phyloP scores from a whole-genome alignment of 305 asterid species.

The Fraxinus angustifolia region DNA sequence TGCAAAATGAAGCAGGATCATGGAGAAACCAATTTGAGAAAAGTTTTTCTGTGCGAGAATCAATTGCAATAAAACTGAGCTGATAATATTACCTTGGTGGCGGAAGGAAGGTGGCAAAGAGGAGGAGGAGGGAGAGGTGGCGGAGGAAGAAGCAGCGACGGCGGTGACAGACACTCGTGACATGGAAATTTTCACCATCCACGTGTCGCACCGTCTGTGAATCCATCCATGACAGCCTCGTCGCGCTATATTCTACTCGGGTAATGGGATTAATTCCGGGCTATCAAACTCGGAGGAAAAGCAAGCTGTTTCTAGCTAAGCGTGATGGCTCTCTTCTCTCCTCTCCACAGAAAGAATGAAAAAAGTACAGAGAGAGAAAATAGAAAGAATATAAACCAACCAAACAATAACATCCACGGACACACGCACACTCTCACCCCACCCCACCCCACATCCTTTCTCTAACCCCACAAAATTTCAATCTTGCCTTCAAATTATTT shows the following conservation, averaged over 20 bases:
- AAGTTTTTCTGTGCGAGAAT: background rate
- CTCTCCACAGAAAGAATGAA: conserved; percentile 45
- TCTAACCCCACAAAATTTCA: background rate
- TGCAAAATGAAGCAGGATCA: conserved; percentile 1
- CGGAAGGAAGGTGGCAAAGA: conserved; percentile 21
- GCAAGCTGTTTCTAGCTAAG: background rate
- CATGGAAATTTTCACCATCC: conserved; percentile 35
- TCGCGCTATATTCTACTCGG: background rate
- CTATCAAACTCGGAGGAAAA: background rate
- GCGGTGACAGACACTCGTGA: conserved; percentile 47
- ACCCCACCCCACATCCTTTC: background rate
- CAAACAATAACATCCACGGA: conserved; percentile 23
- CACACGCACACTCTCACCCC: background rate
- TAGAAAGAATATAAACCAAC: conserved; percentile 34
- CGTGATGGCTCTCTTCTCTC: conserved; percentile 21
- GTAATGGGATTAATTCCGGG: background rate
- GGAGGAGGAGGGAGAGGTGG: conserved; percentile 32
- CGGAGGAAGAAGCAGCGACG: conserved; percentile 34
- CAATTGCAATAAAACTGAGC: background rate
- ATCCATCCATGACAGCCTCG: background rate
- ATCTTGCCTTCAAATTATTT: background rate
- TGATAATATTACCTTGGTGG: conserved; percentile 31
- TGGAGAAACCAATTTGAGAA: background rate
- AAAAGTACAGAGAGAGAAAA: conserved; percentile 23
- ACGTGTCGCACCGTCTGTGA: conserved; percentile 22